Evolutionary conservation across 768 basidiomycete genomes (phyloP), one percentile per base, ranked within the genome.

Genomic region (Boletus coccyginus): DNA sequence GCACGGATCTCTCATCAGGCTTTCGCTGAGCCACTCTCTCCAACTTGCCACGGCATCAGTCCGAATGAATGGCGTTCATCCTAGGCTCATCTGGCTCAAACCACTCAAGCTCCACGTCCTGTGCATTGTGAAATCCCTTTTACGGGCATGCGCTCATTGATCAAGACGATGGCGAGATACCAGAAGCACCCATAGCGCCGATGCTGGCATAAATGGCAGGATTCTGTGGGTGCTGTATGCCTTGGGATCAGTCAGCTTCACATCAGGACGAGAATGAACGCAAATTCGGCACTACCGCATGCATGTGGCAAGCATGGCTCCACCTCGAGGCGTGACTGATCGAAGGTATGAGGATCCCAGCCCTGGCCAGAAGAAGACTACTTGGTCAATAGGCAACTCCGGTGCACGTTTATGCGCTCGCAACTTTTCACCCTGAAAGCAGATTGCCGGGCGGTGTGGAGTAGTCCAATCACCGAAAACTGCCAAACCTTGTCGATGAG

Each of bases 271-370:
- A 64, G 68, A 70, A 68, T 59, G 61, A 68, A 66, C 43, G 59
- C 68, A 66, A 70, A 68, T 66, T 64, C 61, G 69, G 70, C 32
- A 64, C 62, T 56, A 36, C 31, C 46, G 60, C 47, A 53, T 61
- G 60, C 70, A 67, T 67, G 71, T 71, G 71, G 67, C 54, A 57
- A 60, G 62, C 70, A 73, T 61, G 69, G 65, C 51, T 63, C 66
- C 61, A 60, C 69, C 69, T 71, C 68, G 70, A 71, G 70, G 68
- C 48, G 69, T 70, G 71, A 73, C 61, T 68, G 71, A 71, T 71
- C 52, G 3, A 55, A 71, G 60, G 54, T 46, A 41, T 62, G 67
- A 70, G 68, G 65, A 70, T 70, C 65, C 44, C 68, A 70, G 44
- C 54, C 59, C 58, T 63, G 63, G 53, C 57, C 9, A 47, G 33